Evolutionary conservation across 345 rosid species (phyloP), one percentile per base, ranked within the genome.

Genomic region (Euphorbia lathyris): DNA sequence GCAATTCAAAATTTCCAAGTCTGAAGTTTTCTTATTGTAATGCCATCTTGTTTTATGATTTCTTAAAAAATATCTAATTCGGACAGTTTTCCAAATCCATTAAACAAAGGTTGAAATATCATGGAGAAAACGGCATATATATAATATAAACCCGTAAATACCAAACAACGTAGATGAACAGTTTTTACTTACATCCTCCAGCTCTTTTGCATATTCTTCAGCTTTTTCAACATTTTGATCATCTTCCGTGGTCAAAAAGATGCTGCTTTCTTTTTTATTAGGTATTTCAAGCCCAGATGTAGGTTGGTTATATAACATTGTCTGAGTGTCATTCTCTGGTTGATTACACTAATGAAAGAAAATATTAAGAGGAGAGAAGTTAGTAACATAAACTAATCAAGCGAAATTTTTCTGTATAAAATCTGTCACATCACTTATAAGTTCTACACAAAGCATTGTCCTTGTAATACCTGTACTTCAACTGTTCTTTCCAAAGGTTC

Each of bases 171-270:
- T 19, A 69, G 48, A n/a, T n/a, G n/a, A n/a, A 26, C 25, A 48
- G 27, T 50, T 30, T 63, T 56, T 58, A 81, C 90, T 86, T 80
- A 90, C 99, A 79, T 82, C 84, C 29, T 92, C 99, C 65, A 95
- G 97, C 80, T 86, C 87, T 78, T 81, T 95, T 51, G 81, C 71
- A 73, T 83, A 95, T 69, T 86, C 94, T 80, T 92, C 98, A 48
- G 96, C 97, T 79, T 78, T 90, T 74, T 84, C 83, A 65, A 85
- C 82, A 69, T 69, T 87, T 61, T 74, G 88, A 71, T 84, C 79
- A 72, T 70, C 75, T 72, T 88, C 95, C 68, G 78, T 51, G 42
- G 66, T 65, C 4, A 62, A 63, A 25, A 78, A 70, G 74, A 74
- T 77, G 64, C 77, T 87, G 6, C 73, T 59, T 63, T 88, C 83